Base-by-base conservation (phyloP, 106 monocot genomes). In the Vanilla planifolia region DNA sequence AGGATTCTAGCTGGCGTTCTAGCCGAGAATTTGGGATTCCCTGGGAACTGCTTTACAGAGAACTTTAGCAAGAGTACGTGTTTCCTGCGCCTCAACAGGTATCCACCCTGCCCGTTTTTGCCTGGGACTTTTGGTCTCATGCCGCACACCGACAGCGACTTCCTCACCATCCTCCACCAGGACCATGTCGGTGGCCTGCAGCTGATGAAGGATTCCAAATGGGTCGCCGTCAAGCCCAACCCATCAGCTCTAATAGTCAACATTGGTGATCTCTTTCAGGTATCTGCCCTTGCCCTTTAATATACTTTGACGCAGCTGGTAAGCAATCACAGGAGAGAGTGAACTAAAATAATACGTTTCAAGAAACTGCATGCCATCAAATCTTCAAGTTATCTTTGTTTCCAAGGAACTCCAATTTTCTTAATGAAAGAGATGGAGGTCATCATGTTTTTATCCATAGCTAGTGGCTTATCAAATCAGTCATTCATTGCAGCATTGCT, bases 81-180 rank as follows among this genome's bases (percentile, higher is more conserved):
- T 60, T 88, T 79, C 48, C 77, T 88, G 2, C 75, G 87, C 0
- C 57, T 88, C 11, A 82, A 88, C 60, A 65, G 67, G 10, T 88
- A 88, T 39, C 88, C 88, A 0, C 76, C 79, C 2, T 88, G 88
- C 68, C 79, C 79, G 2, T 74, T 71, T 34, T 66, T 68, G 3
- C 73, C 79, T 15, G 73, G 68, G 40, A 62, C 73, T 16, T 77
- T 74, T n/a, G 88, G 88, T 5, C 56, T 83, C 35, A 52, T 62
- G 61, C 83, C 88, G 0, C 88, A 88, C 77, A 88, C 88, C 1
- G 88, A 88, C 68, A 88, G 88, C 43, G 88, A 88, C 45, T 88
- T 88, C 62, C 76, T 83, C 57, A 88, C 79, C 24, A 77, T 88
- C 20, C 88, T 88, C 6, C 55, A 73, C 51, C 82, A 88, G 51